phyloP scores from a whole-genome alignment of 306 rosid genomes.

The Casuarina equisetifolia region DNA sequence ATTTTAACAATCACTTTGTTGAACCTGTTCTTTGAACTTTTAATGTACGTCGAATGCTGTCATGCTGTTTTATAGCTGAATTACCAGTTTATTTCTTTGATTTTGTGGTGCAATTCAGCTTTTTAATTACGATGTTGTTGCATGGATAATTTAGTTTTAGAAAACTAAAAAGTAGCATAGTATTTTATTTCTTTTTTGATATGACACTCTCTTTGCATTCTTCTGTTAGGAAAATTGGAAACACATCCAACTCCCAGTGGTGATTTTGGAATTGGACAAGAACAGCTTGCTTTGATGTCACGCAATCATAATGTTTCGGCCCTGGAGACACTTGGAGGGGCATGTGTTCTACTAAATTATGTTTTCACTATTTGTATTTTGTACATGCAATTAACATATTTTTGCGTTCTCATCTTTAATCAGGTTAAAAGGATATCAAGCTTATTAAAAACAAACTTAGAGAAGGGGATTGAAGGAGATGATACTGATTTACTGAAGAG shows the following conservation, averaged over 20 bases:
- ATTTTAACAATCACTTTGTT: background rate
- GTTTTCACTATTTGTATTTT: constrained; percentile 5
- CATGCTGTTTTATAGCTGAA: background rate
- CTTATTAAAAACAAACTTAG: constrained; percentile 62
- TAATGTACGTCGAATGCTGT: background rate
- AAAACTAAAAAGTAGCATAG: no score
- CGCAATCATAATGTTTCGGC: constrained; percentile 60
- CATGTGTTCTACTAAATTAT: constrained; percentile 29
- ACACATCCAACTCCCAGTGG: constrained; percentile 39
- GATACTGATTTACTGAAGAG: constrained; percentile 72
- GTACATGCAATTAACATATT: background rate
- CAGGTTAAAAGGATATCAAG: constrained; percentile 73
- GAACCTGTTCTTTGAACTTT: background rate
- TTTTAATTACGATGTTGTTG: background rate
- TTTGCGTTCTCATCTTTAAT: constrained; percentile 28
- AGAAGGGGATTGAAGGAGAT: constrained; percentile 78
- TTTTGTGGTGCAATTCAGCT: background rate
- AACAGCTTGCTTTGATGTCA: constrained; percentile 68
- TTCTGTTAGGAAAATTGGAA: constrained; percentile 34
- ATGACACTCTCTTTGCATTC: constrained; percentile 13
- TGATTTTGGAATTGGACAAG: constrained; percentile 72
- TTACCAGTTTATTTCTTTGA: background rate
- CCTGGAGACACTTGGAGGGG: constrained; percentile 80
- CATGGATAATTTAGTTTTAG: background rate
- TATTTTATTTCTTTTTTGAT: background rate